Conservation (phyloP, 129 eudicot genomes). For the Flaveria bidentis region DNA sequence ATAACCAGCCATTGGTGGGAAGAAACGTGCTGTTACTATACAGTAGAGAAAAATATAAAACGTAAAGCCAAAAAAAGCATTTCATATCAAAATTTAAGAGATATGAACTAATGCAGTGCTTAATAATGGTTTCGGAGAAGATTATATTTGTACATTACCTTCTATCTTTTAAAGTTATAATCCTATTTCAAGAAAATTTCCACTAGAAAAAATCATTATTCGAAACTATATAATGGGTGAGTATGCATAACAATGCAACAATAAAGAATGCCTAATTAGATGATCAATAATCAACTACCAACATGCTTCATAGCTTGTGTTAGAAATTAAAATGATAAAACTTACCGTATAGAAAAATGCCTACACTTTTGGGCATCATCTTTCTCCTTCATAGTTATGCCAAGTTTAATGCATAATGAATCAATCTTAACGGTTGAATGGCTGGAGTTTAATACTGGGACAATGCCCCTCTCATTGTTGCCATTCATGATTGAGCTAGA, state of each 20-base stretch:
- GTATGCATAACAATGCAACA: neutral
- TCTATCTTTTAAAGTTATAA: neutral
- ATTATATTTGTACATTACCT: neutral
- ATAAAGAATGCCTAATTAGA: constrained; percentile 5
- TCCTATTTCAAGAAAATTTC: neutral
- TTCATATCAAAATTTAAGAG: constrained; percentile 14
- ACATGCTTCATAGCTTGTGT: constrained; percentile 1
- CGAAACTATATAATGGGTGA: constrained; percentile 5
- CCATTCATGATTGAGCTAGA: constrained; percentile 32
- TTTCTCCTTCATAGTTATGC: constrained; percentile 38
- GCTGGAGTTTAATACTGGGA: constrained; percentile 34
- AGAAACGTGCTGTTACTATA: constrained; percentile 5
- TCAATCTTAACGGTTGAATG: constrained; percentile 48
- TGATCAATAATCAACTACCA: neutral
- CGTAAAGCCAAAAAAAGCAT: neutral
- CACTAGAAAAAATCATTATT: neutral
- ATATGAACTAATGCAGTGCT: neutral
- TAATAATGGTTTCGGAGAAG: neutral
- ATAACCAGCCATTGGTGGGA: neutral
- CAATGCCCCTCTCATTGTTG: constrained; percentile 40
- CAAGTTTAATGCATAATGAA: constrained; percentile 57
- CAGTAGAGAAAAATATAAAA: neutral
- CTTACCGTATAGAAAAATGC: constrained; percentile 78
- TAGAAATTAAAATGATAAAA: neutral
- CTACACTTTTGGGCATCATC: constrained; percentile 35